These are phyloP conservation scores for Corymbia calophylla DNA, from an alignment of 441 rosid genomes.

Conservation along the genomic window DNA sequence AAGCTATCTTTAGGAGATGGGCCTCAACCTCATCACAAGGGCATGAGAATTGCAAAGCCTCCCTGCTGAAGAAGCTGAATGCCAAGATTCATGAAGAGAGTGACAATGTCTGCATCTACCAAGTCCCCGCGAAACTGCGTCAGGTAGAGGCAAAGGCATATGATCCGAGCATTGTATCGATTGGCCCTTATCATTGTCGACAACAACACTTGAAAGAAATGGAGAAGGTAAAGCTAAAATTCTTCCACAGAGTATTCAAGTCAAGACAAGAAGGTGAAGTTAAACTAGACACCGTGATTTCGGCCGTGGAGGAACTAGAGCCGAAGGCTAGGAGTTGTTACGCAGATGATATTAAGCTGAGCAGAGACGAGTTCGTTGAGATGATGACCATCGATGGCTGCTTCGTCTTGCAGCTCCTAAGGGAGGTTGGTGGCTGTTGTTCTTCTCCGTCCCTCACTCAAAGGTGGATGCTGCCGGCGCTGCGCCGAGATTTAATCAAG, in stretches of 20 bases:
- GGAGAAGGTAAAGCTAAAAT: background rate
- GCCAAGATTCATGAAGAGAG: background rate
- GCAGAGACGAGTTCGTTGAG: background rate
- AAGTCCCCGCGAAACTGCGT: background rate
- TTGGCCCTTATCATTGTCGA: background rate
- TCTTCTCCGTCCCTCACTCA: background rate
- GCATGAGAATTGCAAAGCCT: background rate
- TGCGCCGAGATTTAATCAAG: background rate
- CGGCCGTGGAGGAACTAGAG: background rate
- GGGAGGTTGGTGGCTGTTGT: background rate
- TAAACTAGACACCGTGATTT: background rate
- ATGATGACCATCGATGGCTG: constrained; percentile 3
- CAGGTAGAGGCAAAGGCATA: background rate
- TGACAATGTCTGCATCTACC: background rate
- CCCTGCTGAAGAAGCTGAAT: background rate
- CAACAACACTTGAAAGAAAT: background rate
- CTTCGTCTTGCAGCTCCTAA: background rate
- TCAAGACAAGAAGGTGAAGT: background rate
- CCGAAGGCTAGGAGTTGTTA: background rate
- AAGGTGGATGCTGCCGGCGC: background rate
- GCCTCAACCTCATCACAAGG: background rate
- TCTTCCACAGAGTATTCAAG: background rate
- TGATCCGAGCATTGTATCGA: background rate
- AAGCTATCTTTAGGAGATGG: background rate
- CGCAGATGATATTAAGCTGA: background rate